These are phyloP conservation scores for Cordyceps cicadae DNA, from an alignment of 2,329 filamentous ascomycete genomes.

Conservation along the genomic window DNA sequence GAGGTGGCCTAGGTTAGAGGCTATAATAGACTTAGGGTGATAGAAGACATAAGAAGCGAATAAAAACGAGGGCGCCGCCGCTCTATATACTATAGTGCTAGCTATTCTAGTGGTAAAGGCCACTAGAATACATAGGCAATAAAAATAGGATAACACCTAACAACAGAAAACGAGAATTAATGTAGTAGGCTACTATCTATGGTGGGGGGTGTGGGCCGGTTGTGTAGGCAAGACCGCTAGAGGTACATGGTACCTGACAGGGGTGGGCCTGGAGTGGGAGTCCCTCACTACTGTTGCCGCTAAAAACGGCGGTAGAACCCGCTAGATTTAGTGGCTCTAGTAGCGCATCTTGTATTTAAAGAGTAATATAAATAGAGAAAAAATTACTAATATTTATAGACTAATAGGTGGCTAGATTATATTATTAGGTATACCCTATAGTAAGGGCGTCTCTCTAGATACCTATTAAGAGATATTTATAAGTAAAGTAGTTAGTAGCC, in stretches of 20 bases:
- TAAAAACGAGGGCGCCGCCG: background rate
- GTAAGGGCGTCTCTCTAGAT: no score
- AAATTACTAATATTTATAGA: no score
- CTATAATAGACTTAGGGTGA: background rate
- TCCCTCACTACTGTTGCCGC: slow-evolving; percentile 8
- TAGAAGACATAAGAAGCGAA: background rate
- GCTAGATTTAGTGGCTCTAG: slow-evolving; percentile 7
- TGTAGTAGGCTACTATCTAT: background rate
- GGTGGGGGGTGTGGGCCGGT: background rate
- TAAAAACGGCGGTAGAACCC: slow-evolving; percentile 12
- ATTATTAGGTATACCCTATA: no score
- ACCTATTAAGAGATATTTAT: no score
- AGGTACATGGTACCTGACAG: slow-evolving; percentile 13
- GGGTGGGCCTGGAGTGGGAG: background rate
- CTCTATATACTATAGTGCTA: background rate
- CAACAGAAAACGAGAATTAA: background rate
- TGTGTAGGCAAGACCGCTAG: background rate
- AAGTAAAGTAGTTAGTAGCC: no score
- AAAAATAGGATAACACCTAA: background rate
- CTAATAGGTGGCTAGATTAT: no score
- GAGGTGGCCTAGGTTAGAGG: background rate
- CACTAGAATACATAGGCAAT: background rate
- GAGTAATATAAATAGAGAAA: no score
- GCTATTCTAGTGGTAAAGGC: background rate
- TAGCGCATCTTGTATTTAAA: slow-evolving; percentile 4